Evolutionary conservation across 805 yeast genomes (phyloP), one percentile per base, ranked within the genome.

Genomic region (Kodamaea restingae): DNA sequence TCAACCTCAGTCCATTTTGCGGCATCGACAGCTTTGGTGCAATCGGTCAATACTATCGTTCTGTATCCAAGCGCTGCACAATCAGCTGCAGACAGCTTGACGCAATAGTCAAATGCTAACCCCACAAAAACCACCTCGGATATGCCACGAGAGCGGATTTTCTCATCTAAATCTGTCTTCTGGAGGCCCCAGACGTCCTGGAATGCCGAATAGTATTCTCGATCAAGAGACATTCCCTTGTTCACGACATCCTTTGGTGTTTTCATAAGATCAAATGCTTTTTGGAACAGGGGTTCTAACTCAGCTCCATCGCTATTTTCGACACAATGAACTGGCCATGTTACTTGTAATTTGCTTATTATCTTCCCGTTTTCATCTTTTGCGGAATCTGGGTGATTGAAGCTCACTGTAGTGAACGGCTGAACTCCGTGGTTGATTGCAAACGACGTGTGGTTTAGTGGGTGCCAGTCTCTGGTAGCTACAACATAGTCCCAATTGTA

Each of bases 321-420:
- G 11, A 90, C 76, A 58, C 97, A 90, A 56, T 90, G 98, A 40
- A 76, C 90, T 0, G 98, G 97, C 97, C 97, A 90, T 3, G 88
- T 68, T 0, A 72, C 69, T 46, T 78, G 80, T 3, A 44, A 50
- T 26, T 62, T 44, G 10, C 55, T 53, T 10, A 56, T 40, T 3
- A 56, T 48, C 18, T 51, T 24, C 15, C 61, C 60, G 0, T 61
- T 55, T 2, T 39, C 39, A 41, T 62, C 65, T 1, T 45, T 42
- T 10, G 54, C 60, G 0, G 52, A 52, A 7, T 63, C 48, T 0
- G 93, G 90, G 35, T 80, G 76, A 1, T 50, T 36, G 52, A 81
- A 77, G 12, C 54, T 62, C 29, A 76, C 47, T 1, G 64, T 53
- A 0, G 78, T 62, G 53, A 68, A 88, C 2, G 88, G 84, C 2